Conservation (phyloP, 2,329 filamentous ascomycete species). For the Neoascochyta sp. region DNA sequence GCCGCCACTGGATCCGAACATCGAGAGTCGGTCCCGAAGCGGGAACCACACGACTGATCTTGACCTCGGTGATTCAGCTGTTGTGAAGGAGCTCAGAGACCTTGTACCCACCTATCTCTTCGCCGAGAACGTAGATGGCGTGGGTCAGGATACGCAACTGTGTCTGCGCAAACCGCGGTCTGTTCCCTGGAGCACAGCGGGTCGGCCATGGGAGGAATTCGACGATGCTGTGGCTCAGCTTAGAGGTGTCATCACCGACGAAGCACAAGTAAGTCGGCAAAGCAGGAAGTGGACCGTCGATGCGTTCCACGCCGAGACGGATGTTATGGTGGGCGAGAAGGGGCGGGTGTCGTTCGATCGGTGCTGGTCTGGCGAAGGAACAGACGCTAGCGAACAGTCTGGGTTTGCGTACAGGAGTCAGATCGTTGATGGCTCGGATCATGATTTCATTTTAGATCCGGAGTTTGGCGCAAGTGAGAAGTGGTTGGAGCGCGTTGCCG, state of each 20-base stretch:
- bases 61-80: conserved; percentile 3
- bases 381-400: background rate
- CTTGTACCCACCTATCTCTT: conserved; percentile 14
- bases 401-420: conserved; percentile 11
- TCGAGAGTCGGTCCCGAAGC: no score
- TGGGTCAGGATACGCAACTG: conserved; percentile 15
- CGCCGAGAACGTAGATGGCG: conserved; percentile 15
- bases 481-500: conserved; percentile 15
- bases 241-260: conserved; percentile 1
- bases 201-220: conserved; percentile 13
- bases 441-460: conserved; percentile 19
- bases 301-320: conserved; percentile 17
- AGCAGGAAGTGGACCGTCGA: conserved; percentile 8
- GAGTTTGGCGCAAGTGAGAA: conserved; percentile 9
- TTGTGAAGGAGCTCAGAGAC: conserved; percentile 8
- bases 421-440: conserved; percentile 11
- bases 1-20: no score
- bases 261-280: background rate
- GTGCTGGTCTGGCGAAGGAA: conserved; percentile 10
- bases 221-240: conserved; percentile 11
- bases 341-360: conserved; percentile 18
- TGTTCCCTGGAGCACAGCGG: conserved; percentile 8
- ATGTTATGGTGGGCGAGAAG: conserved; percentile 18
- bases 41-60: background rate
- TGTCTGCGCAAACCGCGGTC: conserved; percentile 16